Conservation (phyloP, 176 grass and related monocot genomes). For the Stipa capillata region DNA sequence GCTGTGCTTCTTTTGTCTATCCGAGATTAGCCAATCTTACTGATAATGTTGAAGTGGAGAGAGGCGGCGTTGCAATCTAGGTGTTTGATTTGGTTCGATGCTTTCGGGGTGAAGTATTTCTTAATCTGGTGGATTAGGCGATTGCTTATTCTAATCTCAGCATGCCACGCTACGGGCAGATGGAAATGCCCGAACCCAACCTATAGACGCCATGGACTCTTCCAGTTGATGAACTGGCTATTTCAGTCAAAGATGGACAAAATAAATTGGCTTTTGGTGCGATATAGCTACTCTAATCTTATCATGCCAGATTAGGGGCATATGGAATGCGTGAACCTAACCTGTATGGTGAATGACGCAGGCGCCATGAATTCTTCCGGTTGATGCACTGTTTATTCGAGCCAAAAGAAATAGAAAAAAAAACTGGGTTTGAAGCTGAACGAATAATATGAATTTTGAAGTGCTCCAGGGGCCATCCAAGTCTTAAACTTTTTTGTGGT, state of each 20-base stretch:
- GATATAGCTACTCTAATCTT: background rate
- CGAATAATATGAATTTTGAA: background rate
- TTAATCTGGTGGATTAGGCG: background rate
- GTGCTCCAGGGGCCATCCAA: background rate
- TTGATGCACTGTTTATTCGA: background rate
- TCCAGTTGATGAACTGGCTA: background rate
- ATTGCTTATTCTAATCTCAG: background rate
- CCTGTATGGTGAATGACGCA: background rate
- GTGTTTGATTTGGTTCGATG: background rate
- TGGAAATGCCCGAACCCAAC: background rate
- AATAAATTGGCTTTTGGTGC: background rate
- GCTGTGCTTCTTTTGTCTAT: background rate
- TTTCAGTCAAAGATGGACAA: background rate
- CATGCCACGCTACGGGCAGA: background rate
- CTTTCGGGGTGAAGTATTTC: background rate
- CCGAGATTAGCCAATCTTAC: background rate
- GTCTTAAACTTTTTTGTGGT: background rate
- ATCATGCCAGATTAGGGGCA: background rate
- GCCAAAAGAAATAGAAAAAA: background rate
- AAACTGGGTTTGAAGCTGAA: background rate
- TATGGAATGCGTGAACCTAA: background rate
- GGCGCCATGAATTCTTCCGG: background rate
- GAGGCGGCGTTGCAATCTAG: background rate
- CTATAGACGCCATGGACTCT: background rate
- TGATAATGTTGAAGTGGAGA: background rate